Evolutionary conservation across 176 grass and related monocot genomes (phyloP).

Genomic region (Carex parvula): DNA sequence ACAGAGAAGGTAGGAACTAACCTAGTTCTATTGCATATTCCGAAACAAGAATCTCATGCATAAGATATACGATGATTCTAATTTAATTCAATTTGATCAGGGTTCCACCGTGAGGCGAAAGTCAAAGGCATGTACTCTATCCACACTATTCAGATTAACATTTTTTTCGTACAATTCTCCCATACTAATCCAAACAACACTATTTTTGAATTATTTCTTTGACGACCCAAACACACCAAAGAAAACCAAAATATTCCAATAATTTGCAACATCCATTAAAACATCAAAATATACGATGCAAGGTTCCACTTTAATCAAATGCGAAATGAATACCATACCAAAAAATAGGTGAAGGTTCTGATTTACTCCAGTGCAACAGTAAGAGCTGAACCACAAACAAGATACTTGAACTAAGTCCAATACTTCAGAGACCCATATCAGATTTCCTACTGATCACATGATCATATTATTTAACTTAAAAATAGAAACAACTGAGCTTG

Average conservation of each 20-base stretch:
- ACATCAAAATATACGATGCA: background rate
- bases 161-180: background rate
- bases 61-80: background rate
- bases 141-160: background rate
- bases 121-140: background rate
- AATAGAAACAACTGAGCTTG: background rate
- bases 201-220: background rate
- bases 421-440: background rate
- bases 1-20: no score
- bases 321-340: background rate
- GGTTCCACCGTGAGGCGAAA: no score
- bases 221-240: background rate
- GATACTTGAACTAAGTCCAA: background rate
- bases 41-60: background rate
- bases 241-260: background rate
- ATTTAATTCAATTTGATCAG: background rate
- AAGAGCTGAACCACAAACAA: background rate
- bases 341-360: background rate
- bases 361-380: background rate
- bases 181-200: background rate
- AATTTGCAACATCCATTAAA: background rate
- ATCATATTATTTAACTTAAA: background rate
- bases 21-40: background rate
- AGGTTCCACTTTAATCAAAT: background rate
- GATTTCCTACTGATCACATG: background rate